Percentiles rank a stretch among this genome's conserved stretches.
Evolutionary conservation across 2,329 filamentous ascomycete species (phyloP).

Genomic region (Aspergillus pseudonomiae): DNA sequence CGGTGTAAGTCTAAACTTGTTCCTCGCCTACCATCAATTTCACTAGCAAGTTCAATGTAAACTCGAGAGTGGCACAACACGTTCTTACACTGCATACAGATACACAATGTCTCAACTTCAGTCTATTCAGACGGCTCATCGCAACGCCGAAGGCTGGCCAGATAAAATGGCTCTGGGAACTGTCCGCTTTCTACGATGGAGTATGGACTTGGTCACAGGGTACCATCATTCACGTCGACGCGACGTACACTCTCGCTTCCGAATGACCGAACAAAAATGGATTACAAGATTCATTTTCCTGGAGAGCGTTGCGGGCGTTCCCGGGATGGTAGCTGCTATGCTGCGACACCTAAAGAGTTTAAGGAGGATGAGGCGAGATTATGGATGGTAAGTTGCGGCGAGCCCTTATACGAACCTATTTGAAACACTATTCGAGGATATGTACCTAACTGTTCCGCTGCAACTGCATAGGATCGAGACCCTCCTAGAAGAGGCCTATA

Average conservation of each 20-base stretch:
- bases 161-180: conserved; percentile 79
- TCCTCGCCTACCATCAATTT: not conserved
- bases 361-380: conserved; percentile 84
- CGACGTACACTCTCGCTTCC: conserved; percentile 55
- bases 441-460: not conserved
- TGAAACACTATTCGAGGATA: not conserved
- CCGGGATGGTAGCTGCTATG: conserved; percentile 97
- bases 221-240: conserved; percentile 69
- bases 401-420: not conserved
- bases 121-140: conserved; percentile 61
- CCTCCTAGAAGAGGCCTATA: conserved; percentile 85
- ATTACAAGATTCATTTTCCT: conserved; percentile 88
- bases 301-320: conserved; percentile 91
- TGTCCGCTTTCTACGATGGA: conserved; percentile 74
- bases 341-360: conserved; percentile 84
- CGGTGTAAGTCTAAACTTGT: not conserved
- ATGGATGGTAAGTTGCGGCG: conserved; percentile 63
- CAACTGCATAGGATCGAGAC: conserved; percentile 72
- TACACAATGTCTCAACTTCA: conserved; percentile 67
- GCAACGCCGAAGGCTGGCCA: conserved; percentile 69
- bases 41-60: not conserved
- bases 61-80: not conserved
- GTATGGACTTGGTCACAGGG: conserved; percentile 80
- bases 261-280: conserved; percentile 85
- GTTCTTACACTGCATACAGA: conserved; percentile 56